Percentiles rank a stretch among this genome's conserved stretches.
Evolutionary conservation across 306 rosid genomes (phyloP).

Genomic region (Pyrus bretschneideri): DNA sequence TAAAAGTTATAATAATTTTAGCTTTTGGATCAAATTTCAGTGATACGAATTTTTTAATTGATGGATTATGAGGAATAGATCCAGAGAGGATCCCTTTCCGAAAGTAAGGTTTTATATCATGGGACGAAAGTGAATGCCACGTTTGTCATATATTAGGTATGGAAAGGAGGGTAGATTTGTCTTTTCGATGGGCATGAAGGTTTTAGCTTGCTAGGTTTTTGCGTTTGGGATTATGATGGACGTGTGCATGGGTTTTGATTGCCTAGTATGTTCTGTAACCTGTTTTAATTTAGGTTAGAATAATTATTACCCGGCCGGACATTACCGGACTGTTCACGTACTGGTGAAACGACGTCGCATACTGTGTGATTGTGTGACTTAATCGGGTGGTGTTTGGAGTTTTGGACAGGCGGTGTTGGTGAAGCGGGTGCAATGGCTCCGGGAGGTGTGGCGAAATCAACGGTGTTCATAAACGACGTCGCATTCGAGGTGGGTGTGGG

Average conservation of each 20-base stretch:
- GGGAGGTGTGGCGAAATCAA: slow-evolving; percentile 33
- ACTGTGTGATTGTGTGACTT: neutral
- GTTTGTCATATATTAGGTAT: neutral
- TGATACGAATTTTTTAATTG: accelerated
- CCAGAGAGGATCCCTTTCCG: too few species aligned
- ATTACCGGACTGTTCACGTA: neutral
- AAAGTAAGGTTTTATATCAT: too few species aligned
- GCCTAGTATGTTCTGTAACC: neutral
- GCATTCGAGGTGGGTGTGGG: slow-evolving; percentile 70
- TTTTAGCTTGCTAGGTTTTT: neutral
- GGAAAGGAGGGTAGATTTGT: neutral
- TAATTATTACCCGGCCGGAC: neutral
- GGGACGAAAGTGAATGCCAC: neutral
- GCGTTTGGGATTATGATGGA: slow-evolving; percentile 14
- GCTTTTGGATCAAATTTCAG: too few species aligned
- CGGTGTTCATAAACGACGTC: slow-evolving; percentile 84
- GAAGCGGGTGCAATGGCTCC: slow-evolving; percentile 38
- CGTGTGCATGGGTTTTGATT: slow-evolving; percentile 72
- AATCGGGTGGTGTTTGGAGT: neutral
- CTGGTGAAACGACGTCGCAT: neutral
- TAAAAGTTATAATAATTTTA: too few species aligned
- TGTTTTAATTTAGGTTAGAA: neutral
- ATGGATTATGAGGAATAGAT: too few species aligned
- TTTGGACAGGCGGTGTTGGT: neutral
- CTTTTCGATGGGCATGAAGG: neutral